Conservation (phyloP, 768 basidiomycete species). For the Floccularia luteovirens region DNA sequence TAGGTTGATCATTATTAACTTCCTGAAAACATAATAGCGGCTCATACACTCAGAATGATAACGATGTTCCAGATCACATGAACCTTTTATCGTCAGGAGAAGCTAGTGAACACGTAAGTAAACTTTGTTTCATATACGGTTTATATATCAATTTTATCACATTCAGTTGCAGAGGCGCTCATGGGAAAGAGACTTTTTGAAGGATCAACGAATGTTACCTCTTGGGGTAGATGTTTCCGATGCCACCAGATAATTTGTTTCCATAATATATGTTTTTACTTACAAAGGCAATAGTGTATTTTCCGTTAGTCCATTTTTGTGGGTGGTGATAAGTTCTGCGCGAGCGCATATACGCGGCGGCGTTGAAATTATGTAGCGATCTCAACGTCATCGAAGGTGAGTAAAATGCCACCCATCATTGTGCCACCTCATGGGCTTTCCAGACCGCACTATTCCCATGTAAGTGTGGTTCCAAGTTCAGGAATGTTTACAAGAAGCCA, state of each 20-base stretch:
- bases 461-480: no score
- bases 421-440: no score
- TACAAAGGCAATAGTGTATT: no score
- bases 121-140: slow-evolving; percentile 1
- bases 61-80: slow-evolving; percentile 67
- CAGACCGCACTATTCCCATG: no score
- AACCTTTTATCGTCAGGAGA: slow-evolving; percentile 55
- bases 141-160: slow-evolving; percentile 10
- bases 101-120: slow-evolving; percentile 53
- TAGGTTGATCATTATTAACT: slow-evolving; percentile 22
- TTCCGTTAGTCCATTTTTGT: no score
- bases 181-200: slow-evolving; percentile 42
- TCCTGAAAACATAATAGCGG: slow-evolving; percentile 2
- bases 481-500: no score
- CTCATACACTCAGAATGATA: slow-evolving; percentile 33
- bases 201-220: slow-evolving; percentile 48
- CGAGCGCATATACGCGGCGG: no score
- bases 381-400: no score
- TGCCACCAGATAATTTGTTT: slow-evolving; percentile 5
- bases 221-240: slow-evolving; percentile 36
- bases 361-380: no score
- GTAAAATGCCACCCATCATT: no score
- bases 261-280: not conserved
- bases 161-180: slow-evolving; percentile 40
- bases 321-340: no score